Conservation (phyloP, 768 basidiomycete species). For the Trametes meyenii region DNA sequence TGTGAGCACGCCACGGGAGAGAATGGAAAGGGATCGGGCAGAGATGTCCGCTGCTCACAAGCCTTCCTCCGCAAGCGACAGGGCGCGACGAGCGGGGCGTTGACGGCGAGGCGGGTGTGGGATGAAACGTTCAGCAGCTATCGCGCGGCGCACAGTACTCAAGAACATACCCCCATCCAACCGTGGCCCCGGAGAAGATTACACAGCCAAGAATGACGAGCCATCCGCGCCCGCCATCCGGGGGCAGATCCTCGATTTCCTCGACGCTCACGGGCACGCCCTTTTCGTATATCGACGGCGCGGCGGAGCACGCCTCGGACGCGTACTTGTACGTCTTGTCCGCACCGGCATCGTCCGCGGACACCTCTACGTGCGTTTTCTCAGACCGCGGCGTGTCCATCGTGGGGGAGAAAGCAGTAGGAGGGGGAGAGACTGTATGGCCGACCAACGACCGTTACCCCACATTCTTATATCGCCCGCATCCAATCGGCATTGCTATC, state of each 20-base stretch:
- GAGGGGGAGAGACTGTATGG: not conserved
- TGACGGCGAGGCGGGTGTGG: not conserved
- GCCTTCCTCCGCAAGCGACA: conserved; percentile 21
- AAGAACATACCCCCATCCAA: conserved; percentile 31
- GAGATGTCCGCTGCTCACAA: conserved; percentile 30
- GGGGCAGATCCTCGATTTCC: conserved; percentile 20
- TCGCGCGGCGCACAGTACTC: conserved; percentile 3
- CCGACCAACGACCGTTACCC: not conserved
- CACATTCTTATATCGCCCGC: conserved; percentile 10
- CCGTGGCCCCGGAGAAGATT: conserved; percentile 24
- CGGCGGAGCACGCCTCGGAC: conserved; percentile 10
- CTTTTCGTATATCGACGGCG: conserved; percentile 23
- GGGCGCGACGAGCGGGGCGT: not conserved
- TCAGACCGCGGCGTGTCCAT: conserved; percentile 30
- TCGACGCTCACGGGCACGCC: conserved; percentile 5
- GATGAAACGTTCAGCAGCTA: conserved; percentile 7
- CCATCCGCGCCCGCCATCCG: conserved; percentile 30
- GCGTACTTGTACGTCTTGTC: conserved; percentile 19
- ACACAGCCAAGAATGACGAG: conserved; percentile 29
- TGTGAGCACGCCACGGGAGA: conserved; percentile 26
- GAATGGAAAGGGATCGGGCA: conserved; percentile 24
- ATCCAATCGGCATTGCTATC: conserved; percentile 3
- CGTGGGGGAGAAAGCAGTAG: conserved; percentile 3
- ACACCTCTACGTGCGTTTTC: conserved; percentile 23
- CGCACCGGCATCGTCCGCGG: not conserved